These are phyloP conservation scores for Tetraselmis striata DNA, from an alignment of 139 green algal species.

Conservation along the genomic window DNA sequence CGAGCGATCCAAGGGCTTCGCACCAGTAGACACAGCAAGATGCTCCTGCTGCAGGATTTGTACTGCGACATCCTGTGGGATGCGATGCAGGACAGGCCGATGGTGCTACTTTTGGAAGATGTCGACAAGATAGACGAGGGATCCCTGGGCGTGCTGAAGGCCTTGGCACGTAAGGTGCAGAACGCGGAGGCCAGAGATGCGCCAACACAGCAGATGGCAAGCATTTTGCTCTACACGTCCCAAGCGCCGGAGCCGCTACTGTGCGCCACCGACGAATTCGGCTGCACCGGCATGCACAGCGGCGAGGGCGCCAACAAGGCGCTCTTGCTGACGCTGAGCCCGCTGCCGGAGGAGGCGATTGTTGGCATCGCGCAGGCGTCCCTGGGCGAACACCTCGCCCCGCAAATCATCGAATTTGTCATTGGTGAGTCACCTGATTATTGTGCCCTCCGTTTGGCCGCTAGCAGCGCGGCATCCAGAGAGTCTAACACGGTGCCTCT, in stretches of 20 bases:
- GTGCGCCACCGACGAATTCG: too few species aligned
- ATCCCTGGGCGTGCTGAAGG: neutral
- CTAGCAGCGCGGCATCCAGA: too few species aligned
- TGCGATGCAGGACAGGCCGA: neutral
- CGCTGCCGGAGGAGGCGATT: neutral
- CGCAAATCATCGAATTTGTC: neutral
- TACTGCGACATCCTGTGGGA: neutral
- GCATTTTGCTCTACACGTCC: neutral
- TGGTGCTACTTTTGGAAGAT: neutral
- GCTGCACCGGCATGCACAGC: neutral
- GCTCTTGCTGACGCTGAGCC: neutral
- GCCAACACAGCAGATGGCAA: neutral
- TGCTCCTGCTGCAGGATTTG: neutral
- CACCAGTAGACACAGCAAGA: neutral
- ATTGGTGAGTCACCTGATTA: neutral
- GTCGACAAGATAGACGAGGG: neutral
- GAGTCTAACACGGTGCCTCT: too few species aligned
- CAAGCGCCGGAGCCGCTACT: neutral
- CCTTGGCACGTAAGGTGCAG: neutral
- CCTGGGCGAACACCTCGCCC: neutral
- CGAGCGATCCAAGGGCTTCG: neutral
- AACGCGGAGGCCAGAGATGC: neutral
- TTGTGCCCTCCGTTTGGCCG: neutral
- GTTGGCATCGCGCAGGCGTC: neutral
- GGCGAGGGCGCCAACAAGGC: too few species aligned